Evolutionary conservation across 163 green algal genomes (phyloP).

Genomic region (Scenedesmus sp.): DNA sequence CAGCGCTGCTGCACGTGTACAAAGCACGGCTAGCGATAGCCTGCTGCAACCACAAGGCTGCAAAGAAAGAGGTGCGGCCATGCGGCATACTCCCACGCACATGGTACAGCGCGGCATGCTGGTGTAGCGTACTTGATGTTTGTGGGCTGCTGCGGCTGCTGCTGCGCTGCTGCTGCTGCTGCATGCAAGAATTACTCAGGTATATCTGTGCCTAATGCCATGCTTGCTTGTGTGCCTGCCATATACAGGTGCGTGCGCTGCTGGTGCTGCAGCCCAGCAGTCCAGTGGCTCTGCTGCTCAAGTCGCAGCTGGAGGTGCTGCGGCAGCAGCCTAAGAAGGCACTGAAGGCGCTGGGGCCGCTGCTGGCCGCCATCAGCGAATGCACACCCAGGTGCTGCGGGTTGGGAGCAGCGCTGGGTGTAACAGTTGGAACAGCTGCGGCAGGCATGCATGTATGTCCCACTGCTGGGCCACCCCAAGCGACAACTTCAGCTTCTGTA

Average conservation of each 20-base stretch:
- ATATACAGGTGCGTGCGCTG: slow-evolving; percentile 29
- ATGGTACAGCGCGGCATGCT: not conserved
- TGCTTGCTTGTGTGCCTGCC: too few relatives aligned
- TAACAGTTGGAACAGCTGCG: not conserved
- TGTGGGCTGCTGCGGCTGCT: not conserved
- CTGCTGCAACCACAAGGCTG: slow-evolving; percentile 35
- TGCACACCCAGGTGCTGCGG: slow-evolving; percentile 18
- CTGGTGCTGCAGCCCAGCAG: slow-evolving; percentile 18
- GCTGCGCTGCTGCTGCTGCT: not conserved
- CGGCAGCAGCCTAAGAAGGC: slow-evolving; percentile 53
- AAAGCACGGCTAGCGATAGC: slow-evolving; percentile 35
- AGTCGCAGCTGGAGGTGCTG: slow-evolving; percentile 52
- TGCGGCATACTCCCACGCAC: not conserved
- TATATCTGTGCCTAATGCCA: too few relatives aligned
- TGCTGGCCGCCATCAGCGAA: slow-evolving; percentile 11
- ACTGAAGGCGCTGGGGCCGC: slow-evolving; percentile 35
- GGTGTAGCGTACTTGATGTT: not conserved
- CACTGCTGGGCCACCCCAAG: too few relatives aligned
- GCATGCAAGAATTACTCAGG: too few relatives aligned
- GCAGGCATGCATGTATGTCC: not conserved
- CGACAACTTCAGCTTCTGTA: not conserved
- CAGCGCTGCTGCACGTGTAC: slow-evolving; percentile 45
- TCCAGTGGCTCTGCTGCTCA: slow-evolving; percentile 48
- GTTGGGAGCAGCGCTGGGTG: too few relatives aligned
- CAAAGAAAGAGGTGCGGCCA: slow-evolving; percentile 38